Percentiles rank a stretch among this genome's conserved stretches.
Evolutionary conservation across 2,329 filamentous ascomycete species (phyloP).

Genomic region (Claviceps maximensis): DNA sequence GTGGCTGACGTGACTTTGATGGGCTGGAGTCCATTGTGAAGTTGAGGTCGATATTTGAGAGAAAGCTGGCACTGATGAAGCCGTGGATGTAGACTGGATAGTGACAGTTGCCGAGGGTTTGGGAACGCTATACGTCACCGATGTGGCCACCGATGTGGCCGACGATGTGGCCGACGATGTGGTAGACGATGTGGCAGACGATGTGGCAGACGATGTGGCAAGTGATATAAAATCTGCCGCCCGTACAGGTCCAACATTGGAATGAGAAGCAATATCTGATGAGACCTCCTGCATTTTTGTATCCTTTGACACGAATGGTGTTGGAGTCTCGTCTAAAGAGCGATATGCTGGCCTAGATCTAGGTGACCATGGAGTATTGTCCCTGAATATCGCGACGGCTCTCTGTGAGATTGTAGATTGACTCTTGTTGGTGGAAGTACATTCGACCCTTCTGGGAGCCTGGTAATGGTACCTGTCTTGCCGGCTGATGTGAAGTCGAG

Average conservation of each 20-base stretch:
- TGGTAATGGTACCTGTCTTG: neutral
- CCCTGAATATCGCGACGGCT: neutral
- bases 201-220: no score
- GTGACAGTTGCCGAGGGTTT: neutral
- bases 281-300: neutral
- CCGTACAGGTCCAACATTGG: neutral
- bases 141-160: neutral
- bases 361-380: neutral
- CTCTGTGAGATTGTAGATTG: neutral
- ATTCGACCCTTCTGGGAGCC: neutral
- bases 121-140: neutral
- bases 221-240: neutral
- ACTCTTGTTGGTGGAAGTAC: neutral
- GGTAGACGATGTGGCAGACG: neutral
- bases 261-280: neutral
- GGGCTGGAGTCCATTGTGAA: neutral
- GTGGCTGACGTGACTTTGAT: neutral
- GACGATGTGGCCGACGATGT: neutral
- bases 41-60: neutral
- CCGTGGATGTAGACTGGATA: neutral
- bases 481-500: neutral
- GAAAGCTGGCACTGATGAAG: neutral
- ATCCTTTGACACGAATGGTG: neutral
- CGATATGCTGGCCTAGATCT: no score
- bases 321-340: no score